Conservation (phyloP, 2,329 filamentous ascomycete species). For the Dothistroma septosporum region DNA sequence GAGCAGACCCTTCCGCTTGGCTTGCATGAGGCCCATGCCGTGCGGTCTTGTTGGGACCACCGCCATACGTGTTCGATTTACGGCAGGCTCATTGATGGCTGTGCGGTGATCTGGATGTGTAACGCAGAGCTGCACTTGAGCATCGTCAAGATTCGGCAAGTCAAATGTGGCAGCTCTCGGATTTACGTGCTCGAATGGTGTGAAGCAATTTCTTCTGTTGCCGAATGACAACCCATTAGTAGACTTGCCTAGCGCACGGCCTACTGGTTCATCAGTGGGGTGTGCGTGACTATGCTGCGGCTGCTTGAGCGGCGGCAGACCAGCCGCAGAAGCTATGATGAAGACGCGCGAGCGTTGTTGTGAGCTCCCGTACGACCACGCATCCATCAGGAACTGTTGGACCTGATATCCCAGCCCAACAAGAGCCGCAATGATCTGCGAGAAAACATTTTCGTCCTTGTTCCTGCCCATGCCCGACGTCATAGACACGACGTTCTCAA, state of each 20-base stretch:
- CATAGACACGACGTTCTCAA: conserved; percentile 74
- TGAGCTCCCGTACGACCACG: conserved; percentile 63
- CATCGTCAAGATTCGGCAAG: conserved; percentile 61
- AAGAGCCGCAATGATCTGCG: conserved; percentile 67
- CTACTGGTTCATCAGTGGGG: conserved; percentile 35
- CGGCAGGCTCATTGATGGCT: conserved; percentile 39
- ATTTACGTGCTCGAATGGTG: conserved; percentile 58
- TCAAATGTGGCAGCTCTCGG: conserved; percentile 54
- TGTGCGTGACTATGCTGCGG: conserved; percentile 63
- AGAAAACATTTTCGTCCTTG: conserved; percentile 61
- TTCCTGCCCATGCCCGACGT: conserved; percentile 39
- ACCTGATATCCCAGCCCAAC: conserved; percentile 75
- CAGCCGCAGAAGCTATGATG: conserved; percentile 66
- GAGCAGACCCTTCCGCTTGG: conserved; percentile 27
- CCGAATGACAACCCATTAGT: conserved; percentile 60
- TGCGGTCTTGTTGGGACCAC: conserved; percentile 56
- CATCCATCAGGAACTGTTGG: conserved; percentile 63
- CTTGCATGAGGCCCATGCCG: conserved; percentile 30
- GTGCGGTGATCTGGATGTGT: conserved; percentile 64
- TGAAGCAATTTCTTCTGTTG: conserved; percentile 46
- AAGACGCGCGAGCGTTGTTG: conserved; percentile 67
- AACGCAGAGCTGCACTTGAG: conserved; percentile 58
- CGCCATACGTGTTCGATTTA: conserved; percentile 47
- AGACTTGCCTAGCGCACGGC: conserved; percentile 52
- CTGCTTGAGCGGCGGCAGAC: conserved; percentile 51